Evolutionary conservation across 2,329 filamentous ascomycete species (phyloP), one percentile per base, ranked within the genome.

Genomic region (Blastomyces parvus): DNA sequence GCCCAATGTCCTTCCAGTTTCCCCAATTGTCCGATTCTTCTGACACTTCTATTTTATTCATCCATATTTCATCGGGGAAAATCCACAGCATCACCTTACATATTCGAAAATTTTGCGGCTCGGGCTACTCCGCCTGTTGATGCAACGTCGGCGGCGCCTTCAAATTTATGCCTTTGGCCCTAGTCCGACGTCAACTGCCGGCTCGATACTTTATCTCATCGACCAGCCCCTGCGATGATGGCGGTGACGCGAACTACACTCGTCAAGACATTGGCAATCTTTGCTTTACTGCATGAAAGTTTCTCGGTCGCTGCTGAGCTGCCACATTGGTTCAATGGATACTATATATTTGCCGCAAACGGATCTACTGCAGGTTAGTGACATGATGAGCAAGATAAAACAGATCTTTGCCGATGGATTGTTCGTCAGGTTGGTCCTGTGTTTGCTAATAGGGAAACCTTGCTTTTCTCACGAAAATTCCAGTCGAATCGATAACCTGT

Each of bases 311-410:
- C 59, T 38, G 14, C 27, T 11, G 46, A 61, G 1, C 27, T 36
- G 14, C 59, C 59, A 25, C 14, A 17, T 7, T 62, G 60, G 60
- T 62, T 62, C 52, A 62, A 62, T 22, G 60, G 60, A 46, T 62
- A 62, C 11, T 61, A 52, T 38, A 40, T 61, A 27, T 61, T 19
- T 52, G 9, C n/a, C 22, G 22, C 27, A 2, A 25, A 46, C 40
- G 60, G 60, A 44, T 11, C 52, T 8, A 55, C 60, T 44, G 22
- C 48, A 52, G 48, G 48, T 52, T 60, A 40, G 38, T 44, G 38
- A 22, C 40, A n/a, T 46, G 44, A 59, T 48, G 11, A 48, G 17
- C 36, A 40, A 19, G 7, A 22, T 36, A n/a, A 4, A 36, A 22
- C 3, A 50, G n/a, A 9, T 27, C 1, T 19, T 33, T 36, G n/a